Evolutionary conservation across 768 basidiomycete genomes (phyloP), one percentile per base, ranked within the genome.

Genomic region (Lentinula boryana): DNA sequence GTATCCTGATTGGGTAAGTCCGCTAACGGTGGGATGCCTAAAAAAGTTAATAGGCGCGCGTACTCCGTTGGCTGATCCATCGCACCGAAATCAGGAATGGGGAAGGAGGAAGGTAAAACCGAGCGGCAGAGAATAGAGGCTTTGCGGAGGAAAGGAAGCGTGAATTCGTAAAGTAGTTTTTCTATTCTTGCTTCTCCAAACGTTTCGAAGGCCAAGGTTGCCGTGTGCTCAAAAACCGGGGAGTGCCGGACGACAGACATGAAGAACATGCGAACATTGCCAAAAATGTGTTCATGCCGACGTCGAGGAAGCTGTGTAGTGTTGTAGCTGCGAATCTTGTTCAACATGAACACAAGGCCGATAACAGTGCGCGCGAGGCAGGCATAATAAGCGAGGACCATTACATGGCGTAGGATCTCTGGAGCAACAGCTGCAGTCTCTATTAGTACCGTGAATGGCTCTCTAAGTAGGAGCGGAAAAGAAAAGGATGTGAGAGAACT

Each of bases 401-500:
- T 81, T 49, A 96, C 88, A 66, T 97, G 90, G 35, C 89, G 85
- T 31, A 99, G 81, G 69, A 94, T 89, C 63, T 95, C 91, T 0
- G 94, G 95, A 0, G 89, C 87, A 49, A 97, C 87, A 2, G 91
- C 89, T 0, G 95, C 95, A 0, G 89, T 86, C 74, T 99, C 96
- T 27, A 96, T 80, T 21, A 99, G 80, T 41, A 96, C 82, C 2
- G 90, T 88, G 66, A 98, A 87, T 0, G 97, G 95, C 70, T 97
- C 93, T 18, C 95, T 84, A 2, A 93, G 83, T 13, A 98, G 84
- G 0, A 98, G 76, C 1, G 95, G 95, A 58, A 88, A 88, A 0
- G 91, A 88, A 64, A 91, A 88, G 2, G 91, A 87, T 4, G 87
- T 89, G 60, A 93, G 78, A 1, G 92, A 89, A 27, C 91, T 87